These are phyloP conservation scores for Musa schizocarpa DNA, from an alignment of 176 grass and related monocot species.

Conservation along the genomic window DNA sequence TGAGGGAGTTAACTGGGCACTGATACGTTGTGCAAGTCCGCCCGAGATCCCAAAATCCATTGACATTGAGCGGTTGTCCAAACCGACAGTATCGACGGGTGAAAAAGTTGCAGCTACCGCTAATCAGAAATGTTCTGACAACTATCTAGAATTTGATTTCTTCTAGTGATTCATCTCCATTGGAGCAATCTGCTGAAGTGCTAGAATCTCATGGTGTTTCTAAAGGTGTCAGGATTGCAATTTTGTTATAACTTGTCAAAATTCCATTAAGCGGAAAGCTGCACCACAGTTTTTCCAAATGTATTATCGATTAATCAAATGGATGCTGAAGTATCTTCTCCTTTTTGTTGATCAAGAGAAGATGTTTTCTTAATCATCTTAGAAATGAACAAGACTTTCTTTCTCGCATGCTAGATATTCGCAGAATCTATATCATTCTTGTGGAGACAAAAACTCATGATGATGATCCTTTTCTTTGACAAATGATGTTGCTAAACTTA, in stretches of 20 bases:
- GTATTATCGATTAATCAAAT: background rate
- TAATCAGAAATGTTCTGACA: background rate
- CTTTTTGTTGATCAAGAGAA: constrained; percentile 1
- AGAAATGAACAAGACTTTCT: background rate
- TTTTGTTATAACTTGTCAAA: background rate
- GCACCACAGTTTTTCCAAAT: background rate
- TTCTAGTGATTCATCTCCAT: constrained; percentile 10
- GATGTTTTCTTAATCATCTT: background rate
- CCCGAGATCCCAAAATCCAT: background rate
- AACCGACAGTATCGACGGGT: background rate
- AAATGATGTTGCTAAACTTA: background rate
- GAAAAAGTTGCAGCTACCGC: background rate
- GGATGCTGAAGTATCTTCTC: background rate
- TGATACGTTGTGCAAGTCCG: constrained; percentile 13
- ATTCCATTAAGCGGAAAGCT: background rate
- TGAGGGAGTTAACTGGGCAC: constrained; percentile 12
- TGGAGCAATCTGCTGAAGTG: background rate
- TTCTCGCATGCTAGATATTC: too few species aligned
- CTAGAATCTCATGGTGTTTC: background rate
- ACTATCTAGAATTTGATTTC: constrained; percentile 20
- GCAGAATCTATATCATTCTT: too few species aligned
- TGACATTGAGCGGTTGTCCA: background rate
- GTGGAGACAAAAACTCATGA: background rate
- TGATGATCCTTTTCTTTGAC: background rate
- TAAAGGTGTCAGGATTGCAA: background rate